These are phyloP conservation scores for Madurella mycetomatis DNA, from an alignment of 2,329 filamentous ascomycete genomes.

Conservation along the genomic window DNA sequence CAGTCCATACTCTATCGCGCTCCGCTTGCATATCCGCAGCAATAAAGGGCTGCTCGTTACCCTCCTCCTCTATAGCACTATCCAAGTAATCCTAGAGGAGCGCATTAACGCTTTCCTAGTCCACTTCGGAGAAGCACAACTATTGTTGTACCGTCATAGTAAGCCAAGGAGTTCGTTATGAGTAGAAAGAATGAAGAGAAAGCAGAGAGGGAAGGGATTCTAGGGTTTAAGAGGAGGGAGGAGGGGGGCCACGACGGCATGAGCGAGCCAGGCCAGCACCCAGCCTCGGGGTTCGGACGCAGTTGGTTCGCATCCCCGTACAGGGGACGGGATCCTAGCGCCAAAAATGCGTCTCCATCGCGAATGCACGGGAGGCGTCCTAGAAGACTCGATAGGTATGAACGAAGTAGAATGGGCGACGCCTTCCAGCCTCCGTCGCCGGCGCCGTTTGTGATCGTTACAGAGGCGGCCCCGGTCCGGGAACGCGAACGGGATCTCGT, in stretches of 20 bases:
- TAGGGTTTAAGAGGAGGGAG: not conserved
- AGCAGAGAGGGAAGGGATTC: not conserved
- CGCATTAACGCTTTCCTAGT: constrained; percentile 9
- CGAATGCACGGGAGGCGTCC: no score
- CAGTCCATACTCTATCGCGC: constrained; percentile 10
- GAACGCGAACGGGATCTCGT: constrained; percentile 2
- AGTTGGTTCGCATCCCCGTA: no score
- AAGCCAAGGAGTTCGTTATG: constrained; percentile 1
- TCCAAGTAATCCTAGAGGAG: constrained; percentile 7
- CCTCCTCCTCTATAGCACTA: constrained; percentile 7
- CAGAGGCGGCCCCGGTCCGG: not conserved
- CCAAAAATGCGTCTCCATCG: no score
- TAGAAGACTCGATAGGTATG: not conserved
- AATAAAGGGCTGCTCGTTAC: constrained; percentile 13
- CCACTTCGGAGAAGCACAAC: constrained; percentile 10
- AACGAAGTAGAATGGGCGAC: constrained; percentile 2
- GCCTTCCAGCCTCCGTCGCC: constrained; percentile 5
- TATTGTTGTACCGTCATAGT: constrained; percentile 4
- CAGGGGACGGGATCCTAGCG: no score
- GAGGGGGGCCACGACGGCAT: not conserved
- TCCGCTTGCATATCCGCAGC: constrained; percentile 7
- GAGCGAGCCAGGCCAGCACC: not conserved
- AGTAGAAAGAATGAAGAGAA: not conserved
- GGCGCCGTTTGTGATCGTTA: constrained; percentile 3
- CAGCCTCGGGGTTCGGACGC: no score